Evolutionary conservation across 352 stramenopile genomes (phyloP), one percentile per base, ranked within the genome.

Genomic region (Phytophthora hibernalis): DNA sequence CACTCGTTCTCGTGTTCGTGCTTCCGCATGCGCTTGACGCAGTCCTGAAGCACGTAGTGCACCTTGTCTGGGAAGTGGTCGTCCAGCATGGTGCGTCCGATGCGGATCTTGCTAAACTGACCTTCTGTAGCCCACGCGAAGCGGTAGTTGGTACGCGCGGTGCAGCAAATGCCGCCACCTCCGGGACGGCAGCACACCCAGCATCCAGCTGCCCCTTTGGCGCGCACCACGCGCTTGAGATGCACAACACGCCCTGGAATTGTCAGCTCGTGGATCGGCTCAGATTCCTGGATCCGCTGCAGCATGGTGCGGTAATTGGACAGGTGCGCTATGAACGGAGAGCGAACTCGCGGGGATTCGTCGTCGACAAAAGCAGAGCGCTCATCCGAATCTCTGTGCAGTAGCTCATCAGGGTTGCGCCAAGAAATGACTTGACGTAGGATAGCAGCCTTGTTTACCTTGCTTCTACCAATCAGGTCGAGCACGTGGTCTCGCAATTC

Each of bases 41-140:
- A 95, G 60, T 96, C 85, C 50, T 95, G 80, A 7, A 96, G 77
- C 44, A 96, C 88, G 60, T 88, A 84, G 66, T 96, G 85, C 5
- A 96, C 87, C 61, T 95, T 96, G 72, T 96, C 87, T 1, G 88
- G 87, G 50, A 96, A 96, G 58, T 96, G 89, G 49, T 96, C 87
- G 70, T 95, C 87, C 20, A 96, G 72, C 87, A 96, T 96, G 24
- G 87, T 95, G 20, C 87, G 85, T 13, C 79, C 82, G 24, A 96
- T 94, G 50, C 82, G 76, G 37, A 95, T 94, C 50, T 75, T 82
- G 56, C 77, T 71, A 55, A 96, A 96, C 45, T 87, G 65, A 5
- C 79, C 78, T 38, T 76, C 69, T 1, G 68, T 73, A 13, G 84
- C 79, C 88, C 88, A 96, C 13, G 68, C 72, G 59, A 86, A 93